Base-by-base conservation (phyloP, 306 rosid species). In the Sicyos edulis region DNA sequence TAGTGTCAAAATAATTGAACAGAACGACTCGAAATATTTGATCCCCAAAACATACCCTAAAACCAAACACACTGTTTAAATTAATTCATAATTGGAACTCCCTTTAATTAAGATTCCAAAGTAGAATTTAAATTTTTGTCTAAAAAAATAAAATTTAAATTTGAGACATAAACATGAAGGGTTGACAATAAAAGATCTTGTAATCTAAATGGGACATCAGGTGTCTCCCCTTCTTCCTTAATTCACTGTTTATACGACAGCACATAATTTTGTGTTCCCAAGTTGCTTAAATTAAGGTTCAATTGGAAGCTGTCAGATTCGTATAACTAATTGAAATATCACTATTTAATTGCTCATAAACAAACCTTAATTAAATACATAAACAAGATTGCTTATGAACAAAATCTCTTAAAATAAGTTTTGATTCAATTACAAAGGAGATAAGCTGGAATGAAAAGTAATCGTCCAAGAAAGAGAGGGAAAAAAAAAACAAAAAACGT, bases 151-250 rank as follows among this genome's bases (percentile, higher is more conserved):
- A 3, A 26, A 26, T 26, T 26, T 26, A 16, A 63, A 63, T 40
- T 40, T 4, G 26, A 37, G 29, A 63, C 9, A 64, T 19, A 10
- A 40, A 62, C 10, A 62, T 34, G 64, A 6, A 42, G 70, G 32
- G 70, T 64, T 64, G 70, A 64, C 70, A 42, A 64, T 64, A 0
- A 5, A 64, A 64, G 70, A 64, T 64, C 53, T 42, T 3, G n/a
- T 64, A 64, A 42, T 64, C 70, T 64, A 37, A 17, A 29, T 64
- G 70, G 70, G 70, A 64, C 70, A 64, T 40, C 16, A 26, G 8
- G 7, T 57, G 62, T 57, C 37, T 22, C 34, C 37, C 13, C 34
- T 10, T 57, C 62, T 57, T 57, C 53, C 17, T 64, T 8, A 42
- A 29, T 34, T 22, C 69, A 62, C 50, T 62, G 45, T 40, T 2